Evolutionary conservation across 768 basidiomycete species (phyloP).

Genomic region (Mycena olivaceomarginata): DNA sequence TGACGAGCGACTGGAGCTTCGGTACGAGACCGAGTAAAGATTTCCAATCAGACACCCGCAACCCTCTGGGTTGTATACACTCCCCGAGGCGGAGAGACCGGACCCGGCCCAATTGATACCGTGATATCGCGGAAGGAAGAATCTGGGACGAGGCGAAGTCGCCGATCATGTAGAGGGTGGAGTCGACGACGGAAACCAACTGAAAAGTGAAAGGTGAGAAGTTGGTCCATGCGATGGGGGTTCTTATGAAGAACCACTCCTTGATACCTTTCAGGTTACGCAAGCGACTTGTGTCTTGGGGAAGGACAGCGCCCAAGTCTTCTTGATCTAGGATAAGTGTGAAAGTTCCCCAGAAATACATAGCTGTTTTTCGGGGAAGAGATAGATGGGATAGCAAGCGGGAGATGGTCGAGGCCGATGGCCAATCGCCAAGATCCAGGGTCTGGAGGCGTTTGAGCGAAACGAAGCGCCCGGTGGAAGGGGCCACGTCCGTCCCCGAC

Average conservation of each 20-base stretch:
- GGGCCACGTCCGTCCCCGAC: conserved; percentile 17
- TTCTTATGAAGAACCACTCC: conserved; percentile 16
- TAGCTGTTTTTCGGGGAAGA: conserved; percentile 32
- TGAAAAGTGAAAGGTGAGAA: conserved; percentile 5
- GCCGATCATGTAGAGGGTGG: conserved; percentile 20
- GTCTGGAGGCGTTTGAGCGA: conserved; percentile 38
- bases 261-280: conserved; percentile 19
- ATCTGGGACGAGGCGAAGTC: conserved; percentile 18
- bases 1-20: neutral
- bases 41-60: conserved; percentile 28
- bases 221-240: neutral
- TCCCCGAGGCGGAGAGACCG: conserved; percentile 17
- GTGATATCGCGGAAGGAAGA: conserved; percentile 13
- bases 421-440: conserved; percentile 44
- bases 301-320: conserved; percentile 21
- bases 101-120: conserved; percentile 22
- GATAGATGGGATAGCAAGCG: conserved; percentile 45
- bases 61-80: neutral
- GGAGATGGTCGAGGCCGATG: conserved; percentile 35
- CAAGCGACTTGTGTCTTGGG: conserved; percentile 13
- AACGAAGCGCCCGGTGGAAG: conserved; percentile 24
- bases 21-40: conserved; percentile 12
- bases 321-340: neutral
- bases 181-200: conserved; percentile 13
- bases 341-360: conserved; percentile 46